Percentiles rank a stretch among this genome's conserved stretches.
phyloP scores from a whole-genome alignment of 805 yeast genomes.

The Starmera pachycereana region DNA sequence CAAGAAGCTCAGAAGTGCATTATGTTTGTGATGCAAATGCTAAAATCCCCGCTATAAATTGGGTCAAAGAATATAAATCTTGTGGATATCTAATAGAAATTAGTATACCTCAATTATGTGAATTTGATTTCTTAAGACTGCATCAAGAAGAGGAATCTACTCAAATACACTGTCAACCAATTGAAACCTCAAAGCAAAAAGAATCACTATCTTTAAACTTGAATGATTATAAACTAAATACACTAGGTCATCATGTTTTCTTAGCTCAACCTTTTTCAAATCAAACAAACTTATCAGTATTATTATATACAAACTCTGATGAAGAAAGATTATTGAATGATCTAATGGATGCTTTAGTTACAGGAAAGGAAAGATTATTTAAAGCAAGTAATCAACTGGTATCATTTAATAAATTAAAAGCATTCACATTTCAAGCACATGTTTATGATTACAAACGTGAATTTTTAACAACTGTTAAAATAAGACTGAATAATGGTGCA shows the following conservation, averaged over 20 bases:
- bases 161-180: slow-evolving; percentile 1
- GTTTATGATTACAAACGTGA: neutral
- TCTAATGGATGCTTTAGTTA: neutral
- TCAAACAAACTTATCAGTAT: neutral
- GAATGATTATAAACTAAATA: neutral
- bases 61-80: slow-evolving; percentile 12
- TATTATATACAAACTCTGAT: neutral
- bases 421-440: neutral
- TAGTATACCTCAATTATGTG: slow-evolving; percentile 13
- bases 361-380: neutral
- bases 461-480: neutral
- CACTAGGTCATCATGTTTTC: neutral
- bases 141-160: neutral
- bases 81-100: slow-evolving; percentile 15
- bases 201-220: neutral
- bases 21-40: slow-evolving; percentile 13
- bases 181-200: neutral
- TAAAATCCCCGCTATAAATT: slow-evolving; percentile 1
- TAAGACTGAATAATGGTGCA: neutral
- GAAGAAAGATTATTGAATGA: neutral
- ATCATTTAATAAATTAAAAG: neutral
- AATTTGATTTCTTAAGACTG: slow-evolving; percentile 9
- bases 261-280: neutral
- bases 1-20: slow-evolving; percentile 13
- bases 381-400: neutral